Conservation (phyloP, 345 rosid genomes). For the Euclidium syriacum region DNA sequence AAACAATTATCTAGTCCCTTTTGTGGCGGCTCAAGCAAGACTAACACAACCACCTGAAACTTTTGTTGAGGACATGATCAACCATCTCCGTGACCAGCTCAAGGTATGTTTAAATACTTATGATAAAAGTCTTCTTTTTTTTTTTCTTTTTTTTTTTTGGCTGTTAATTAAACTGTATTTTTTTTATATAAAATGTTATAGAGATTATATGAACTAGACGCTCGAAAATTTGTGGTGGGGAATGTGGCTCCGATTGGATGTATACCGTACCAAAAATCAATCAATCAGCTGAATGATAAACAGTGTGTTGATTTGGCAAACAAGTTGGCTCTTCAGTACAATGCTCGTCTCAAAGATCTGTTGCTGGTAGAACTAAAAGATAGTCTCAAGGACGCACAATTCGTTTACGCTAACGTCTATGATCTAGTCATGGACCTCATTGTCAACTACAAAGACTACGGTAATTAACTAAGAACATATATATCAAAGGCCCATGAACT, state of each 20-base stretch:
- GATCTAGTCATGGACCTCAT: conserved; percentile 86
- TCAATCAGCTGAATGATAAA: conserved; percentile 50
- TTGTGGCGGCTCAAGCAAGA: conserved; percentile 69
- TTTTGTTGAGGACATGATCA: conserved; percentile 68
- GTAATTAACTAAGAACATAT: conserved; percentile 21
- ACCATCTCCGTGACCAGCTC: conserved; percentile 54
- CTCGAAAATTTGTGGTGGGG: conserved; percentile 76
- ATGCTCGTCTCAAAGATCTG: conserved; percentile 56
- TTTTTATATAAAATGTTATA: conserved; percentile 1
- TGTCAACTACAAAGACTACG: conserved; percentile 65
- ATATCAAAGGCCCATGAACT: neutral
- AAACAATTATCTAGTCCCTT: conserved; percentile 83
- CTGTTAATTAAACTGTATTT: neutral
- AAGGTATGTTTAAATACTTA: conserved; percentile 32
- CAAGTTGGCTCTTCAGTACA: conserved; percentile 64
- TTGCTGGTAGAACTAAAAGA: conserved; percentile 51
- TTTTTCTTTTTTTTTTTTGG: neutral
- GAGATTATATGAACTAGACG: conserved; percentile 80
- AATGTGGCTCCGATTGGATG: conserved; percentile 96
- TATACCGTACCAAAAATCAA: conserved; percentile 83
- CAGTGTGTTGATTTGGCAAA: conserved; percentile 79
- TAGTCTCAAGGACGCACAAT: conserved; percentile 57
- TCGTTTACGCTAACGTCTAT: conserved; percentile 76
- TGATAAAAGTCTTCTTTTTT: neutral
- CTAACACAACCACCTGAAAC: conserved; percentile 60